phyloP scores from a whole-genome alignment of 768 basidiomycete genomes.

The Boletus reticulatus region DNA sequence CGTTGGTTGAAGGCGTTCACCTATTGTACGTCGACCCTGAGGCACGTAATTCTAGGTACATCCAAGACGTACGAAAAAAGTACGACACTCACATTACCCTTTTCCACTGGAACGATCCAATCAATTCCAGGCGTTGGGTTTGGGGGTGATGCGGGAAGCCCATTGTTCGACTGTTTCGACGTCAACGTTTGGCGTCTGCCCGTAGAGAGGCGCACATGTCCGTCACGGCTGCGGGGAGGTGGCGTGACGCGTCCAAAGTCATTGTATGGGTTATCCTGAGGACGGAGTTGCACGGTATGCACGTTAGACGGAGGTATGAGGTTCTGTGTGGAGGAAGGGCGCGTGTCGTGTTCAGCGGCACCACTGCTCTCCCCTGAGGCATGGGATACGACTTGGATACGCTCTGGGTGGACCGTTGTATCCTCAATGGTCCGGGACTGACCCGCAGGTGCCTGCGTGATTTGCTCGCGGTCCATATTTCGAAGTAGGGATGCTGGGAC shows the following conservation, averaged over 20 bases:
- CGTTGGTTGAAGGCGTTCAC: slow-evolving; percentile 55
- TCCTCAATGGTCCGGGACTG: background rate
- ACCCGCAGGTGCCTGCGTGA: background rate
- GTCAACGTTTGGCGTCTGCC: background rate
- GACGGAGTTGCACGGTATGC: background rate
- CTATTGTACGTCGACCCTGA: slow-evolving; percentile 38
- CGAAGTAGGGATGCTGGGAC: background rate
- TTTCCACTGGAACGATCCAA: slow-evolving; percentile 28
- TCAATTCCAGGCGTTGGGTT: slow-evolving; percentile 17
- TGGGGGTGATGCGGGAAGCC: background rate
- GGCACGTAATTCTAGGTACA: background rate
- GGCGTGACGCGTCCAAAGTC: slow-evolving; percentile 6
- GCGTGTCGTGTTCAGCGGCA: background rate
- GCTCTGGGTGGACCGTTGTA: slow-evolving; percentile 1
- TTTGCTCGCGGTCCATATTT: slow-evolving; percentile 16
- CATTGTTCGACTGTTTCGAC: too few relatives aligned
- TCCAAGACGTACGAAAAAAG: background rate
- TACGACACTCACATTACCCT: slow-evolving; percentile 12
- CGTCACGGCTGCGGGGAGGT: slow-evolving; percentile 13
- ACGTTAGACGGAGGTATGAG: too few relatives aligned
- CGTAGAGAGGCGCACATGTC: slow-evolving; percentile 6
- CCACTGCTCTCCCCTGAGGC: background rate
- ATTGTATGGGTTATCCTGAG: slow-evolving; percentile 1
- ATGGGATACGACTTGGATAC: background rate
- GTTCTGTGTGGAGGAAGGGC: slow-evolving; percentile 1